Evolutionary conservation across 768 basidiomycete genomes (phyloP), one percentile per base, ranked within the genome.

Genomic region (Dioszegia crocea): DNA sequence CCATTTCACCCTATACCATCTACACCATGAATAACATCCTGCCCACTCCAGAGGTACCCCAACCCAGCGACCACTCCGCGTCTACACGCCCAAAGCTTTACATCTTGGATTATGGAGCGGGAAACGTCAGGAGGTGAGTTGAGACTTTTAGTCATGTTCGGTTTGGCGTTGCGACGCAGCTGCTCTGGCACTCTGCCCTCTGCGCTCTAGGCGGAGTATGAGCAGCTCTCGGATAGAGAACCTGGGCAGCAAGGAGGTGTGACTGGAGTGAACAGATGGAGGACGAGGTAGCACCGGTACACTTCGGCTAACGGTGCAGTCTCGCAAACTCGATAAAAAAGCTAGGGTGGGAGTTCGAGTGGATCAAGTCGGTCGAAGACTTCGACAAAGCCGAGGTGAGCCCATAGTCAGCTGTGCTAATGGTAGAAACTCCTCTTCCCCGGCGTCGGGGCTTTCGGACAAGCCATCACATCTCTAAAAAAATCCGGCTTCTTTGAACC

Each of bases 81-180:
- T 50, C 59, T 2, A 44, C 55, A 26, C 50, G 44, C 14, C 68
- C 74, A 10, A 70, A 65, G 56, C 85, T 96, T 64, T 98, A 86
- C 78, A 84, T 98, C 68, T 86, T 98, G 64, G 94, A 97, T 77
- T 96, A 98, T 74, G 93, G 93, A 76, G 93, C 93, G 51, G 93
- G 93, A 21, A 97, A 77, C 57, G 76, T 77, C 27, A 52, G 76
- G 44, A 73, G 70, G 75, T 76, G 59, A 55, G 72, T 70, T 30
- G 9, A 17, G n/a, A n/a, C 9, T 0, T 10, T 36, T 4, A 17
- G 44, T 30, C n/a, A 6, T 5, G 19, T 38, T 47, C 38, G 29
- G 17, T 8, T 14, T n/a, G n/a, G n/a, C n/a, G n/a, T n/a, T n/a
- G n/a, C 0, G 1, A 12, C 26, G 29, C 44, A 4, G 26, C 24